Evolutionary conservation across 768 basidiomycete genomes (phyloP), one percentile per base, ranked within the genome.

Genomic region (Termitomyces eurrhizus): DNA sequence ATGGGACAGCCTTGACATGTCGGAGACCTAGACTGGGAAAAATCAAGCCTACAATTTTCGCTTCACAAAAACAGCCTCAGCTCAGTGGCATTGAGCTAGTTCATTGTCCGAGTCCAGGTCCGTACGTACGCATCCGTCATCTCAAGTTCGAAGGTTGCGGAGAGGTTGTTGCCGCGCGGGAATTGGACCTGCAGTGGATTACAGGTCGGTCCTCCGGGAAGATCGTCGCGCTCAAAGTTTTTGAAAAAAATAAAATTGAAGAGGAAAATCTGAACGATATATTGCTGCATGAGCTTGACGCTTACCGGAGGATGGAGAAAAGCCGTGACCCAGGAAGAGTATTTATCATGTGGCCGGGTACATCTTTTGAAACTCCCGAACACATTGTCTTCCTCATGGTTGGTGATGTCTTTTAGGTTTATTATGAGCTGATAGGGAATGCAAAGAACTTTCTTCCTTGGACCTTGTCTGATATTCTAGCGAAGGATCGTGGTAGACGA

Each of bases 351-450:
- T 32, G 41, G 53, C 26, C 39, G 9, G 1, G 3, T 12, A n/a
- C 52, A 42, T 42, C 53, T 7, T 54, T 54, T 11, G 53, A 54
- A 41, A 41, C 53, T 29, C 39, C 9, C n/a, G 53, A 42, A 6
- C 53, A 54, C 39, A 6, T 54, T 54, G 18, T 26, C 29, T 54
- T 54, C 26, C 52, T 54, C 7, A 54, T 42, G 53, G 39, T 54
- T n/a, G 13, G 53, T 21, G 11, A 42, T 32, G 13, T 41, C 9
- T n/a, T 42, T 6, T 7, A 32, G 16, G 39, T 12, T 13, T 18
- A 6, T 18, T n/a, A 54, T 41, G n/a, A 7, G 11, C 53, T 42
- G 16, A 54, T 29, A 32, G 8, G 9, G 11, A 7, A 54, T 42
- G 6, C 11, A n/a, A 32, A 54, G 53, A 29, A 54, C 13, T 42